Percentiles rank a stretch among this genome's conserved stretches.
phyloP scores from a whole-genome alignment of 179 eudicot species.

The Nepenthes alata region DNA sequence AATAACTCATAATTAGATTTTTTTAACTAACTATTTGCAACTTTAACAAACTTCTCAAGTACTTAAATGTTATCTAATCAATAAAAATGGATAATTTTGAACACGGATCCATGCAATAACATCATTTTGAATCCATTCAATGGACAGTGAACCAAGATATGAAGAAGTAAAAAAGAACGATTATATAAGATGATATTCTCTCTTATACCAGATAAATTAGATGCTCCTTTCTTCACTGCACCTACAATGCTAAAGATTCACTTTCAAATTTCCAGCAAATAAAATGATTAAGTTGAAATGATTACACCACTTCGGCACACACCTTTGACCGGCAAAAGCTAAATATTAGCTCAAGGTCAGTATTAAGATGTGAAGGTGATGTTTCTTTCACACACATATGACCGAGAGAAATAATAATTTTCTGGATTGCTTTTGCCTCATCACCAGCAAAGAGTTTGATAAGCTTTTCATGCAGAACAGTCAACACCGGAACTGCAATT shows the following conservation, averaged over 20 bases:
- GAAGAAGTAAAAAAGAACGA: too few species aligned
- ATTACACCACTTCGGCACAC: constrained; percentile 6
- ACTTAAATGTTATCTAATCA: too few species aligned
- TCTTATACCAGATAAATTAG: not conserved
- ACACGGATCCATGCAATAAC: too few species aligned
- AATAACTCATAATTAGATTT: too few species aligned
- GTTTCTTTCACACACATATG: constrained; percentile 71
- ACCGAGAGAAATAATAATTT: constrained; percentile 68
- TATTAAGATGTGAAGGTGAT: constrained; percentile 40
- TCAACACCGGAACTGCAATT: constrained; percentile 51
- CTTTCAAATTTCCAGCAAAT: not conserved
- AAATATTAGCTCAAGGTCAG: constrained; percentile 69
- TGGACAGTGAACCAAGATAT: too few species aligned
- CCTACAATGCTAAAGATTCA: not conserved
- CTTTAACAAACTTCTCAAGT: too few species aligned
- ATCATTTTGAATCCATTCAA: too few species aligned
- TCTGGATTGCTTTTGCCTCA: constrained; percentile 77
- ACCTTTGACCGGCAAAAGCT: constrained; percentile 90
- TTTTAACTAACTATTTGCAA: too few species aligned
- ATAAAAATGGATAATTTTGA: too few species aligned
- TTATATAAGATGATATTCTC: too few species aligned
- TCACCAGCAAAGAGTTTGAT: constrained; percentile 65
- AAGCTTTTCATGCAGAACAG: constrained; percentile 49
- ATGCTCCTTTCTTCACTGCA: not conserved
- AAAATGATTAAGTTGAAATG: not conserved